Percentiles rank a stretch among this genome's conserved stretches.
Evolutionary conservation across 139 green algal genomes (phyloP).

Genomic region (Coccomyxa sp.): DNA sequence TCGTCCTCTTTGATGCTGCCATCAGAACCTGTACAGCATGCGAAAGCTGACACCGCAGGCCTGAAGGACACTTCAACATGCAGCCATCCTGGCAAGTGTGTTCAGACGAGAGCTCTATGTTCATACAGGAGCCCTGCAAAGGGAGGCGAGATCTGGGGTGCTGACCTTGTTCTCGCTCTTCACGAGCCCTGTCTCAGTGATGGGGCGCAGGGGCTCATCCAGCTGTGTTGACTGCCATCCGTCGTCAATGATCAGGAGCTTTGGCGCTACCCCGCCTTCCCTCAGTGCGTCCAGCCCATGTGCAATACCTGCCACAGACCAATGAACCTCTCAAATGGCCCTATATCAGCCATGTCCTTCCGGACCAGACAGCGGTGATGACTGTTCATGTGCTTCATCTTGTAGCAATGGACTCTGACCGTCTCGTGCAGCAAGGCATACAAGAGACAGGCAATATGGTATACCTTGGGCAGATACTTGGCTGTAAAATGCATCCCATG

Average conservation of each 20-base stretch:
- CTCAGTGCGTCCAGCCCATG: slow-evolving; percentile 65
- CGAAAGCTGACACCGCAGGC: not conserved
- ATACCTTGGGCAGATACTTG: slow-evolving; percentile 60
- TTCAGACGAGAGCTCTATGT: not conserved
- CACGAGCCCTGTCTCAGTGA: not conserved
- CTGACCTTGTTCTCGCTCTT: not conserved
- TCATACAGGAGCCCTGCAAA: not conserved
- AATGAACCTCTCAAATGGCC: not conserved
- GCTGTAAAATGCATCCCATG: slow-evolving; percentile 96
- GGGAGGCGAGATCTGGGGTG: no score
- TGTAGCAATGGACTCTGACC: no score
- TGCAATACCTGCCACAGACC: slow-evolving; percentile 18
- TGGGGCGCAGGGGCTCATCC: not conserved
- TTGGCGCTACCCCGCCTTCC: slow-evolving; percentile 47
- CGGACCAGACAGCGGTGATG: not conserved
- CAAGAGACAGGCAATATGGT: not conserved
- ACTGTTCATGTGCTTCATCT: no score
- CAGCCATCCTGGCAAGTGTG: not conserved
- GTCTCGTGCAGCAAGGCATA: not conserved
- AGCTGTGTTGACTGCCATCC: slow-evolving; percentile 32
- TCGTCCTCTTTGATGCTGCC: not conserved
- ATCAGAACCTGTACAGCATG: not conserved
- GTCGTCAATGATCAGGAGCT: slow-evolving; percentile 80
- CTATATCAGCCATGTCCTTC: not conserved
- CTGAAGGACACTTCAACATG: not conserved